phyloP scores from a whole-genome alignment of 768 basidiomycete species.

The Boletus coccyginus region DNA sequence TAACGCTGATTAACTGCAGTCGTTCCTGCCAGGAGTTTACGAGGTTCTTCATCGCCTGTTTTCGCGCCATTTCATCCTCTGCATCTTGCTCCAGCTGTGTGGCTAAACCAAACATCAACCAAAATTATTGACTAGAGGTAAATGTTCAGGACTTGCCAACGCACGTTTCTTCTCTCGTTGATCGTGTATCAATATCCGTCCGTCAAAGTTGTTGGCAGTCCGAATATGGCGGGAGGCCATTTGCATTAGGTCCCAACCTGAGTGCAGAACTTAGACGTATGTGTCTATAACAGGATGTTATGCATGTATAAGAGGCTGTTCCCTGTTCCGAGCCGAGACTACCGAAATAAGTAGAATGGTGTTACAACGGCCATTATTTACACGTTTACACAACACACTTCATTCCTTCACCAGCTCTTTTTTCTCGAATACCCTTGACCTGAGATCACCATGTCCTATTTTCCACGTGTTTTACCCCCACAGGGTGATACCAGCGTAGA shows the following conservation, averaged over 20 bases:
- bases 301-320: too few relatives aligned
- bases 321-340: too few relatives aligned
- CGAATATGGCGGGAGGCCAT: too few relatives aligned
- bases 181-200: conserved; percentile 1
- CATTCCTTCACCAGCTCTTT: not conserved
- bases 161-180: conserved; percentile 18
- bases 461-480: conserved; percentile 8
- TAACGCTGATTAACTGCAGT: conserved; percentile 57
- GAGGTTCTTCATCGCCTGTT: conserved; percentile 46
- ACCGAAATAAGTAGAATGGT: too few relatives aligned
- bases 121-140: not conserved
- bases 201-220: conserved; percentile 6
- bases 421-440: conserved; percentile 32
- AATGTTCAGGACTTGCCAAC: not conserved
- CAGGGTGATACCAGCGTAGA: conserved; percentile 37
- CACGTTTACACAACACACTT: conserved; percentile 7
- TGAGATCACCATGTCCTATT: conserved; percentile 27
- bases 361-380: not conserved
- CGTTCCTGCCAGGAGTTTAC: conserved; percentile 62
- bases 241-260: too few relatives aligned
- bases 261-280: too few relatives aligned
- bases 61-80: conserved; percentile 43
- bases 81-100: conserved; percentile 51
- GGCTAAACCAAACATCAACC: conserved; percentile 22
- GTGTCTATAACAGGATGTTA: too few relatives aligned